Conservation (phyloP, 2,329 filamentous ascomycete genomes). For the Bertia moriformis region DNA sequence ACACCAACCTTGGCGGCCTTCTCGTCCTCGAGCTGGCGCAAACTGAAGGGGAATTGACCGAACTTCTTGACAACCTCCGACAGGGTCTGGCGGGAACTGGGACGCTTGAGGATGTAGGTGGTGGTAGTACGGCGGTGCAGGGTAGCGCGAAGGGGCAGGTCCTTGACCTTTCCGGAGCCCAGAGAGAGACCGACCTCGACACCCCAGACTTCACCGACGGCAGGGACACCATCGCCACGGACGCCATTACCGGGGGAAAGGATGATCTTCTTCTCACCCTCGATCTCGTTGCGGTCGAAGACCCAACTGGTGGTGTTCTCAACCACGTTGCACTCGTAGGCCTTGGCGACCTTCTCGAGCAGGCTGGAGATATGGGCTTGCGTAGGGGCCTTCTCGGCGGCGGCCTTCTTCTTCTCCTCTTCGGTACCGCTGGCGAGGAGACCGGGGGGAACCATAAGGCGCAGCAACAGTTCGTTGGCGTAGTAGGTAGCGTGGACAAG, state of each 20-base stretch:
- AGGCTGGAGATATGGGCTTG: slow-evolving; percentile 77
- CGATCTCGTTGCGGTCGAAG: slow-evolving; percentile 94
- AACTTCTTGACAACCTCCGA: slow-evolving; percentile 97
- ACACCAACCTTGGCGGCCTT: slow-evolving; percentile 89
- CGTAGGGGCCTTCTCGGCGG: slow-evolving; percentile 65
- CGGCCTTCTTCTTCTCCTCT: slow-evolving; percentile 88
- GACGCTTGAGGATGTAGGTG: slow-evolving; percentile 86
- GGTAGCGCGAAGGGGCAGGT: slow-evolving; percentile 71
- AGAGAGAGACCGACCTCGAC: slow-evolving; percentile 88
- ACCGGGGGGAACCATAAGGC: slow-evolving; percentile 83
- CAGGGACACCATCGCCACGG: slow-evolving; percentile 79
- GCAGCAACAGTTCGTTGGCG: slow-evolving; percentile 84
- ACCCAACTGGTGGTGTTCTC: slow-evolving; percentile 97
- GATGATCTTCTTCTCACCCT: slow-evolving; percentile 95
- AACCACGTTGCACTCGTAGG: slow-evolving; percentile 81
- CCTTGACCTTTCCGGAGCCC: slow-evolving; percentile 90
- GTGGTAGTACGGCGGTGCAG: slow-evolving; percentile 84
- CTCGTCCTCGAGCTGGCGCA: slow-evolving; percentile 93
- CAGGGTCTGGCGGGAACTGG: slow-evolving; percentile 78
- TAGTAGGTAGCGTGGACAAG: slow-evolving; percentile 83
- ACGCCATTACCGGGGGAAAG: slow-evolving; percentile 67
- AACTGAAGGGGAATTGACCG: slow-evolving; percentile 90
- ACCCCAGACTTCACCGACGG: slow-evolving; percentile 90
- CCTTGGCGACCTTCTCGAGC: slow-evolving; percentile 80
- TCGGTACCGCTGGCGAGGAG: slow-evolving; percentile 70